Percentiles rank a stretch among this genome's conserved stretches.
Evolutionary conservation across 352 stramenopile species (phyloP).

Genomic region (Globisporangium emineosum): DNA sequence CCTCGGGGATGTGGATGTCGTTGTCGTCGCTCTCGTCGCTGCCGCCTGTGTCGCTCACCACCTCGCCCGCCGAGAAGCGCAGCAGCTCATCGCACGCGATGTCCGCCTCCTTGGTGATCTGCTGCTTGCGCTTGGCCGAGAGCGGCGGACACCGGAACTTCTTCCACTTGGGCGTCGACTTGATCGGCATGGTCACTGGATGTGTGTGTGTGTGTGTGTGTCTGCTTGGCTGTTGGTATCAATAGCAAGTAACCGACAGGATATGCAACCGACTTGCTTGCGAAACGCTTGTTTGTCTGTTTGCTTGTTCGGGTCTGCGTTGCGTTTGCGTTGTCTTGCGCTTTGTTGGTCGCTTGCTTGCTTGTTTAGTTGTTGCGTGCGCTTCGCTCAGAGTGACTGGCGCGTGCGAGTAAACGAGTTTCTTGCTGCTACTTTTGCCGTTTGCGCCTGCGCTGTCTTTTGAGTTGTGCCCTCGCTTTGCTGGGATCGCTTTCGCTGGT

Average conservation of each 20-base stretch:
- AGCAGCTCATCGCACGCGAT: conserved; percentile 75
- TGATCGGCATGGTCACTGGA: conserved; percentile 19
- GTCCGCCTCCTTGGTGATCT: conserved; percentile 75
- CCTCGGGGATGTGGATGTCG: conserved; percentile 22
- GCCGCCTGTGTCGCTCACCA: conserved; percentile 29
- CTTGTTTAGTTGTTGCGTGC: too few relatives aligned
- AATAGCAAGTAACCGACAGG: background rate
- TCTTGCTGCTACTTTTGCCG: too few relatives aligned
- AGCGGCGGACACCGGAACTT: conserved; percentile 78
- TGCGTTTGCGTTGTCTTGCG: too few relatives aligned
- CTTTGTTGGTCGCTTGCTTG: too few relatives aligned
- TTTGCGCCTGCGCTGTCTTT: background rate
- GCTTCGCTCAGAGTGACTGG: background rate
- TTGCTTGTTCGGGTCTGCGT: background rate
- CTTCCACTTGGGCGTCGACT: conserved; percentile 65
- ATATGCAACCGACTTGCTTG: background rate
- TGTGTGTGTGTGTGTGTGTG: background rate
- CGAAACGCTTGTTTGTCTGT: background rate
- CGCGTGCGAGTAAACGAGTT: background rate
- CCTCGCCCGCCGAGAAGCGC: conserved; percentile 62
- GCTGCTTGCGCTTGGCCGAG: conserved; percentile 46
- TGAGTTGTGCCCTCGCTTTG: background rate
- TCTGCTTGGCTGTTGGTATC: background rate
- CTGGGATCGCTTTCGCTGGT: background rate
- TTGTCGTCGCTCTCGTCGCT: conserved; percentile 22